A percentile compares a stretch with the other conserved stretches of the same genome.
phyloP scores from a whole-genome alignment of 106 monocot genomes.

The Allium cepa region DNA sequence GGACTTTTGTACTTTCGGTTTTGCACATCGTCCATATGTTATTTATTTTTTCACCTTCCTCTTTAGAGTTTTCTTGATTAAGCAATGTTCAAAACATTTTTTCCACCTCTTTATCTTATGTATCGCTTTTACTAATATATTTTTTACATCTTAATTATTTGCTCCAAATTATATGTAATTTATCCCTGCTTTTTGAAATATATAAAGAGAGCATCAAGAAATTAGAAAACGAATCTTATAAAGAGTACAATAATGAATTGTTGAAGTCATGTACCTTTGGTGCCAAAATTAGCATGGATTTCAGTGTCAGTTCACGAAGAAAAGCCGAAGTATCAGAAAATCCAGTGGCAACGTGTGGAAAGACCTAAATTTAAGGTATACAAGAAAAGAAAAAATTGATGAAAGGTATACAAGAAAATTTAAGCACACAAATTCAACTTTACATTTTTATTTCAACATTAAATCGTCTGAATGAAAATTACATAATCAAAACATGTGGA shows the following conservation, averaged over 20 bases:
- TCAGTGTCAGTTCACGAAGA: constrained; percentile 93
- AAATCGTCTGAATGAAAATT: neutral
- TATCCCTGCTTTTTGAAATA: too few species aligned
- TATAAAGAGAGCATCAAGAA: neutral
- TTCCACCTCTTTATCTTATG: too few species aligned
- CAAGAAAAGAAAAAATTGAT: neutral
- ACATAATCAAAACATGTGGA: neutral
- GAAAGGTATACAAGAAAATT: neutral
- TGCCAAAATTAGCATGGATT: constrained; percentile 90
- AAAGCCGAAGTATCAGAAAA: constrained; percentile 97
- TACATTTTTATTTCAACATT: neutral
- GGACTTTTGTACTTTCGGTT: too few species aligned
- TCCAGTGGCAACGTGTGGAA: constrained; percentile 91
- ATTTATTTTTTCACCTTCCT: too few species aligned
- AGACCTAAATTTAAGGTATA: constrained; percentile 43
- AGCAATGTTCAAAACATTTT: too few species aligned
- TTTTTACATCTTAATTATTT: too few species aligned
- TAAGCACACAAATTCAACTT: neutral
- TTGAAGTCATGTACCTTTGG: constrained; percentile 60
- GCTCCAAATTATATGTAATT: too few species aligned
- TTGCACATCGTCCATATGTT: too few species aligned
- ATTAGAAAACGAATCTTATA: neutral
- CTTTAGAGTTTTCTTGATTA: too few species aligned
- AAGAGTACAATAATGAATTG: neutral
- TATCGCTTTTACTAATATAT: too few species aligned